Evolutionary conservation across 2,329 filamentous ascomycete species (phyloP), one percentile per base, ranked within the genome.

Genomic region (Scleromitrula shiraiana): DNA sequence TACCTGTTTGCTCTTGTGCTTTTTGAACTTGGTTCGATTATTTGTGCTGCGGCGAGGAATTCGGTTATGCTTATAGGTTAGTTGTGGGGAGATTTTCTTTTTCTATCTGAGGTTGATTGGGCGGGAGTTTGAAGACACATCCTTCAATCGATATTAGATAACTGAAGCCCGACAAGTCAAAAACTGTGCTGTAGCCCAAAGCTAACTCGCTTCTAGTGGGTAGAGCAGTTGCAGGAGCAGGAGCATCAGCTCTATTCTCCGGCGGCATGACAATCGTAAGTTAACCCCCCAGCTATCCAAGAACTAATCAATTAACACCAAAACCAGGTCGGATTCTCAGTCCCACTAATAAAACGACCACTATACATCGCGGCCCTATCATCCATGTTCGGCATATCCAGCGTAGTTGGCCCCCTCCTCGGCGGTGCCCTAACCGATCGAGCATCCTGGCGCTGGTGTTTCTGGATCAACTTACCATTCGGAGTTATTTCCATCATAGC

Each of bases 391-490:
- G 62, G 61, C 15, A 60, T 64, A 15, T 56, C 60, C 7, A 57
- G 59, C 22, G 57, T 66, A 29, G 56, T 62, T 39, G 67, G 65
- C 1, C 67, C 67, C 4, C 51, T 68, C 1, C 47, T 69, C 2
- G 67, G 67, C 22, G 67, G 67, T 22, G 60, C 59, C 19, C 64
- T 69, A 15, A 67, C 63, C 0, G 59, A 67, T 46, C 63, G 64
- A 0, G 66, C 70, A 0, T 63, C 67, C 0, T 62, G 71, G 51
- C 57, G 65, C 15, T 70, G 69, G 59, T 64, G 60, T 36, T 64
- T 64, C 38, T 63, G 59, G 58, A 74, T 73, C 55, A 40, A 51
- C 5, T 69, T 66, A 53, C 56, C 70, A 0, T 64, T 72, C 29
- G 70, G 70, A 5, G 68, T 62, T 24, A 51, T 67, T 4, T 63